A percentile compares a stretch with the other conserved stretches of the same genome.
Evolutionary conservation across 1,284 basidiomycete genomes (phyloP).

Genomic region (Athelia sp.): DNA sequence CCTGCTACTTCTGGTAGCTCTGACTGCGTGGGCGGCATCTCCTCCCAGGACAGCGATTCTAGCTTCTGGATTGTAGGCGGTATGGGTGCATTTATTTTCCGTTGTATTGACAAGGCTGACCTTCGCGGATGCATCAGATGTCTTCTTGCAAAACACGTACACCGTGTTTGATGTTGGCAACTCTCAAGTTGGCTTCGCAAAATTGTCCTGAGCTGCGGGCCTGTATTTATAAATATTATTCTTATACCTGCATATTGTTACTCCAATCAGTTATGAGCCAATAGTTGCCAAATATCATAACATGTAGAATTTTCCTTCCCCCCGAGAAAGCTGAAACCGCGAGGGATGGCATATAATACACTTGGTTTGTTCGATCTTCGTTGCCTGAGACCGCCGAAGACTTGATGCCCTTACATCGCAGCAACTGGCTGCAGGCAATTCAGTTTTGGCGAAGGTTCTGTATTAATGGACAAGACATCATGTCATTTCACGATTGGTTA

Average conservation of each 20-base stretch:
- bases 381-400: too few relatives aligned
- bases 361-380: too few relatives aligned
- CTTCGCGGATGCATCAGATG: neutral
- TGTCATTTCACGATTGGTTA: too few relatives aligned
- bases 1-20: slow-evolving; percentile 9
- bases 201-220: slow-evolving; percentile 14
- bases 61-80: slow-evolving; percentile 32
- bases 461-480: too few relatives aligned
- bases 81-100: slow-evolving; percentile 17
- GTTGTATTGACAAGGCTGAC: slow-evolving; percentile 1
- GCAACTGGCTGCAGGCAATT: too few relatives aligned
- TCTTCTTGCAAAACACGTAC: slow-evolving; percentile 17
- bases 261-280: too few relatives aligned
- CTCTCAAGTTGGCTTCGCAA: slow-evolving; percentile 33
- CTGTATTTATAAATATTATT: neutral
- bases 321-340: too few relatives aligned
- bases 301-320: too few relatives aligned
- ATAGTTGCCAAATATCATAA: too few relatives aligned
- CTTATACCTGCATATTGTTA: neutral
- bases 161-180: slow-evolving; percentile 29
- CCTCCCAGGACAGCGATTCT: slow-evolving; percentile 10
- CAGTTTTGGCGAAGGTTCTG: too few relatives aligned
- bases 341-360: too few relatives aligned
- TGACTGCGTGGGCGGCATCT: slow-evolving; percentile 20
- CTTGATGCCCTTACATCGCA: too few relatives aligned